Conservation (phyloP, 176 grass and related monocot species). For the Bolboschoenus planiculmis region DNA sequence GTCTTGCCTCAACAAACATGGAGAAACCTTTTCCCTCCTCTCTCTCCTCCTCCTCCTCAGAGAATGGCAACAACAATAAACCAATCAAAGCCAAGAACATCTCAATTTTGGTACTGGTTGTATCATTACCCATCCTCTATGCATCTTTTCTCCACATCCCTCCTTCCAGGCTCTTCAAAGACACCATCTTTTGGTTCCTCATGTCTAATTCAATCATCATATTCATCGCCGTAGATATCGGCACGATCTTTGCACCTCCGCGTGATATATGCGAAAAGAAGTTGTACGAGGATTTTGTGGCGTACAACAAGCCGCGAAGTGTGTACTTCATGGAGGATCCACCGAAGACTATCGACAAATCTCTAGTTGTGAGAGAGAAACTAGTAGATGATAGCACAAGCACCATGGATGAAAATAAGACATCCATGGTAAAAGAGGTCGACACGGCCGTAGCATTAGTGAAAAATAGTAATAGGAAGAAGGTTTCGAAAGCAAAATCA, state of each 20-base stretch:
- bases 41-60: neutral
- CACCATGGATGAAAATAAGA: neutral
- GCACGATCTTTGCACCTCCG: constrained; percentile 39
- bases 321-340: neutral
- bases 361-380: constrained; percentile 14
- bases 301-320: neutral
- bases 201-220: constrained; percentile 95
- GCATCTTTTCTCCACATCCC: constrained; percentile 80
- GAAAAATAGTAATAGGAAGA: neutral
- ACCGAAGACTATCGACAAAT: neutral
- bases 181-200: constrained; percentile 99
- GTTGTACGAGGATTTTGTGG: neutral
- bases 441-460: neutral
- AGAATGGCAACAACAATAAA: neutral
- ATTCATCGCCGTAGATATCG: constrained; percentile 75
- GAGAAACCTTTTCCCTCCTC: neutral
- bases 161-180: constrained; percentile 55
- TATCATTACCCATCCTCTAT: constrained; percentile 73
- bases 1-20: constrained; percentile 21
- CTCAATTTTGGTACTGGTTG: constrained; percentile 75
- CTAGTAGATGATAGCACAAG: neutral
- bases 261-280: neutral
- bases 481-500: constrained; percentile 4
- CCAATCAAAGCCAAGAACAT: constrained; percentile 35
- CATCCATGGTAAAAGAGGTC: neutral